Evolutionary conservation across 106 monocot genomes (phyloP).

Genomic region (Dioscorea zingiberensis): DNA sequence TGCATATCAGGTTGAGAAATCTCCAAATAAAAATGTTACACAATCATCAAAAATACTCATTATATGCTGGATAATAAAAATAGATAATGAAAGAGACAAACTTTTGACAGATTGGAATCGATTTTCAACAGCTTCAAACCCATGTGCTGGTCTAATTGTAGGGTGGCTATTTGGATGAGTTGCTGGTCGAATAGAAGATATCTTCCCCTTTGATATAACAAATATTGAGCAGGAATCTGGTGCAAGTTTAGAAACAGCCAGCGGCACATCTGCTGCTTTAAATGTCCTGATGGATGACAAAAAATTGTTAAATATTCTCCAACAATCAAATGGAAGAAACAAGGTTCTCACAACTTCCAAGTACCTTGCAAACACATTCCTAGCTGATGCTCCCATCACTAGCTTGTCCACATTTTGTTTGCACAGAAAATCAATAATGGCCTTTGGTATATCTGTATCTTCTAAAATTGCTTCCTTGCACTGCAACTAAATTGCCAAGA

Average conservation of each 20-base stretch:
- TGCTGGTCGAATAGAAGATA: slow-evolving; percentile 42
- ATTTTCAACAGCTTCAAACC: slow-evolving; percentile 11
- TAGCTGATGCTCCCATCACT: slow-evolving; percentile 44
- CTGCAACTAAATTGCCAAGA: slow-evolving; percentile 37
- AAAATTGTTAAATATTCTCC: background rate
- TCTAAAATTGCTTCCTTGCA: slow-evolving; percentile 63
- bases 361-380: slow-evolving; percentile 39
- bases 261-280: slow-evolving; percentile 36
- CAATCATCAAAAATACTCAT: background rate
- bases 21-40: background rate
- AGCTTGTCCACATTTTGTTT: slow-evolving; percentile 40
- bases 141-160: background rate
- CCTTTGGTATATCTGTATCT: slow-evolving; percentile 36
- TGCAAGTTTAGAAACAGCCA: slow-evolving; percentile 37
- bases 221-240: slow-evolving; percentile 56
- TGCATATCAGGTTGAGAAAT: background rate
- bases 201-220: slow-evolving; percentile 63
- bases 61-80: background rate
- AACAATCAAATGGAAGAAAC: background rate
- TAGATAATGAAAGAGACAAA: slow-evolving; percentile 17
- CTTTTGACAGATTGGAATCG: slow-evolving; percentile 49
- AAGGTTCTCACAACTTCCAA: background rate
- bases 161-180: slow-evolving; percentile 18
- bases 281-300: slow-evolving; percentile 32
- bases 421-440: slow-evolving; percentile 44